phyloP scores from a whole-genome alignment of 2,329 filamentous ascomycete species.

The Fulvia fulva region DNA sequence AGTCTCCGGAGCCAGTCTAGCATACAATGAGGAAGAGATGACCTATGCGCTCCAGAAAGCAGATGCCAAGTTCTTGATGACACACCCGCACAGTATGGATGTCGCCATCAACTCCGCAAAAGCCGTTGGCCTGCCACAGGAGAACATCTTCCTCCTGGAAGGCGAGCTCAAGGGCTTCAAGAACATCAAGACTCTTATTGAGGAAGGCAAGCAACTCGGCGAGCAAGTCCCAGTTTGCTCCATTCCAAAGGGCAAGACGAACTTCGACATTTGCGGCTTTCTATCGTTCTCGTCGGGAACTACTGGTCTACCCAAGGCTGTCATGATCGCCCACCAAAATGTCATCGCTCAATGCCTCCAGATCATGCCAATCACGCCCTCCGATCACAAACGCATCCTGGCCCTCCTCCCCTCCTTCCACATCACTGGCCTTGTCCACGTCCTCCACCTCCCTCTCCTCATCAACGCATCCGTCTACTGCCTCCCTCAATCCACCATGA shows the following conservation, averaged over 20 bases:
- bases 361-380: conserved; percentile 50
- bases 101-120: conserved; percentile 53
- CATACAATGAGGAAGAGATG: conserved; percentile 66
- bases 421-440: conserved; percentile 61
- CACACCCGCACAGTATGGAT: conserved; percentile 51
- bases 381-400: conserved; percentile 49
- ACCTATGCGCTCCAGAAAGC: conserved; percentile 59
- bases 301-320: conserved; percentile 49
- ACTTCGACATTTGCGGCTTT: conserved; percentile 54
- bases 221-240: conserved; percentile 48
- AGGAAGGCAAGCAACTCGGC: conserved; percentile 38
- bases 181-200: conserved; percentile 45
- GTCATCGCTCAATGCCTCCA: conserved; percentile 61
- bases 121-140: conserved; percentile 50
- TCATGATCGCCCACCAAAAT: conserved; percentile 53
- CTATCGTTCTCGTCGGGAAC: conserved; percentile 50
- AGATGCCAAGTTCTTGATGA: conserved; percentile 56
- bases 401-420: conserved; percentile 60
- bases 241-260: conserved; percentile 51
- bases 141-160: conserved; percentile 56
- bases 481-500: conserved; percentile 61
- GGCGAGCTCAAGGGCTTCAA: conserved; percentile 50
- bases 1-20: conserved; percentile 60
- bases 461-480: conserved; percentile 65
- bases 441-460: conserved; percentile 59